Conservation (phyloP, 768 basidiomycete genomes). For the Rhizopogon vulgaris region DNA sequence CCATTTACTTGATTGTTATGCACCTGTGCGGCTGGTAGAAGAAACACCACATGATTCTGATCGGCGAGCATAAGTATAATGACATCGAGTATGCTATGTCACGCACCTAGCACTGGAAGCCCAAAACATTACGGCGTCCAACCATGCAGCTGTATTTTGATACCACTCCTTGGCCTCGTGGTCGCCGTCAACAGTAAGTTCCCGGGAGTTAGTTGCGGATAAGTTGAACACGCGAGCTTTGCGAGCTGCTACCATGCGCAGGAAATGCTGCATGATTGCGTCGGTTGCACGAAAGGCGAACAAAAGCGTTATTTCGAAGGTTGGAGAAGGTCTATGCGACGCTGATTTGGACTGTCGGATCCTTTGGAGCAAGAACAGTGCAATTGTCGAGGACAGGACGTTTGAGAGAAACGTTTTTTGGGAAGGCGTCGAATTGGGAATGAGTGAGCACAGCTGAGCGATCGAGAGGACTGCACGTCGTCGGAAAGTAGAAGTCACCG, state of each 20-base stretch:
- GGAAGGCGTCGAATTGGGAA: slow-evolving; percentile 27
- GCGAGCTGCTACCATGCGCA: slow-evolving; percentile 26
- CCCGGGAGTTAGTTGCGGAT: background rate
- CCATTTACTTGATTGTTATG: background rate
- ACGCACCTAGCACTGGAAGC: slow-evolving; percentile 67
- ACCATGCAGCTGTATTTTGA: slow-evolving; percentile 33
- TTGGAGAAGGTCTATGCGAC: slow-evolving; percentile 39
- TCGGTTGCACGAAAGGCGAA: slow-evolving; percentile 68
- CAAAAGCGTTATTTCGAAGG: slow-evolving; percentile 63
- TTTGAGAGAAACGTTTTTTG: slow-evolving; percentile 58
- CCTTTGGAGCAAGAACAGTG: slow-evolving; percentile 51
- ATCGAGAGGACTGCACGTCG: background rate
- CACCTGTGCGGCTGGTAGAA: slow-evolving; percentile 73
- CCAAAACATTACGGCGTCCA: slow-evolving; percentile 76
- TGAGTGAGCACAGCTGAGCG: background rate
- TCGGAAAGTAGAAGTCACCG: background rate
- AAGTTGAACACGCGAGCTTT: background rate
- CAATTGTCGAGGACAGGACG: slow-evolving; percentile 48
- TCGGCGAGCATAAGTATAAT: background rate
- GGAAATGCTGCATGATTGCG: slow-evolving; percentile 45
- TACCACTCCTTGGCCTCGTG: slow-evolving; percentile 23
- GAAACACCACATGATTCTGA: slow-evolving; percentile 87
- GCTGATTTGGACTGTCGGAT: slow-evolving; percentile 27
- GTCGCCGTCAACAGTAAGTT: slow-evolving; percentile 10
- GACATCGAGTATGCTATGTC: background rate